These are phyloP conservation scores for Alternaria brassicae DNA, from an alignment of 2,329 filamentous ascomycete genomes.

Conservation along the genomic window DNA sequence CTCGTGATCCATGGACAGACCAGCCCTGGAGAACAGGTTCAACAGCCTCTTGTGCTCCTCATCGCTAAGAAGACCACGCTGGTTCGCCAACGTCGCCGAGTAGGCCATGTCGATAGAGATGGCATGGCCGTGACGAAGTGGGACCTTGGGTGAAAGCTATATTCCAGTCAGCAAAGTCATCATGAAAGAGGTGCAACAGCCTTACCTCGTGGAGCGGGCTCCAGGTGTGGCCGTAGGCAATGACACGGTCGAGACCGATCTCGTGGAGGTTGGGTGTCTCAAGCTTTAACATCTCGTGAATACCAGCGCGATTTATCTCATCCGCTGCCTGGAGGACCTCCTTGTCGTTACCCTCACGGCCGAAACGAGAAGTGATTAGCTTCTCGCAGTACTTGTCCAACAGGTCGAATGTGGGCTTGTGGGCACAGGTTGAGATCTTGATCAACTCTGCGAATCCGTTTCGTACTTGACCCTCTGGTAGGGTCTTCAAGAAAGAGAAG, in stretches of 20 bases:
- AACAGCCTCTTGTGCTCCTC: conserved; percentile 68
- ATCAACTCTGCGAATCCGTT: conserved; percentile 79
- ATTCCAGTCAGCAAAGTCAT: conserved; percentile 14
- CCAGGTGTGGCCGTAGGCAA: conserved; percentile 78
- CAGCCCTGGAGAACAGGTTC: conserved; percentile 72
- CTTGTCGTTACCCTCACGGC: conserved; percentile 64
- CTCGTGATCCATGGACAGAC: conserved; percentile 74
- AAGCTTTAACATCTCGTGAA: conserved; percentile 75
- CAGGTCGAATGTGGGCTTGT: conserved; percentile 69
- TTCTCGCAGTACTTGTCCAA: conserved; percentile 74
- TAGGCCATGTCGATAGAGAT: conserved; percentile 81
- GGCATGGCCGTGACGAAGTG: conserved; percentile 74
- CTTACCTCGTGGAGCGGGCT: conserved; percentile 68
- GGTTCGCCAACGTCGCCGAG: conserved; percentile 71
- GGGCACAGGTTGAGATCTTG: conserved; percentile 76
- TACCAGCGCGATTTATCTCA: conserved; percentile 71
- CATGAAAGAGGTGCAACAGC: background rate
- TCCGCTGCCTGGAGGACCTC: conserved; percentile 69
- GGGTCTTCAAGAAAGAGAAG: conserved; percentile 73
- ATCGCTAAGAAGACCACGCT: conserved; percentile 66
- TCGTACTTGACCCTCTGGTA: conserved; percentile 71
- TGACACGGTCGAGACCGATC: conserved; percentile 74
- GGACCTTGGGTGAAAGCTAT: conserved; percentile 70
- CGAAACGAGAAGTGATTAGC: conserved; percentile 70
- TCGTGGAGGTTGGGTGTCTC: conserved; percentile 78